Conservation (phyloP, 768 basidiomycete genomes). For the Tylopilus sp. region DNA sequence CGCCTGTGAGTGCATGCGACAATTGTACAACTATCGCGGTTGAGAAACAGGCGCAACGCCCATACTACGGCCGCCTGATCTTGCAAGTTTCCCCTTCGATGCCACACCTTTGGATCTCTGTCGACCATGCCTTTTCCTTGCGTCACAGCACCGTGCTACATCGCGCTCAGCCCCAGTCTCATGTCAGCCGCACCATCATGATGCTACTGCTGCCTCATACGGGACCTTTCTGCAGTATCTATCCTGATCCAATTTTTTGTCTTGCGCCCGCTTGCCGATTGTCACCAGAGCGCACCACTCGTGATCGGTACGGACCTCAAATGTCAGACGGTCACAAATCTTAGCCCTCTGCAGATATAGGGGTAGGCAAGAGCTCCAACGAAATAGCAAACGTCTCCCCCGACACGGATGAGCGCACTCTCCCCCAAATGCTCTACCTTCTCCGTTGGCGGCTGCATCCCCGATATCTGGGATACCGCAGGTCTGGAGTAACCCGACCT, state of each 20-base stretch:
- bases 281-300: background rate
- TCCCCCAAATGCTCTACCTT: slow-evolving; percentile 24
- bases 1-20: no score
- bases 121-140: background rate
- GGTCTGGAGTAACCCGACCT: slow-evolving; percentile 29
- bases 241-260: background rate
- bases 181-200: background rate
- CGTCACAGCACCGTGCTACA: background rate
- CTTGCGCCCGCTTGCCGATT: background rate
- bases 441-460: slow-evolving; percentile 10
- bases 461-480: slow-evolving; percentile 31
- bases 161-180: no score
- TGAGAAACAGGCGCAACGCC: no score
- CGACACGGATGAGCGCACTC: slow-evolving; percentile 35
- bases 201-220: background rate
- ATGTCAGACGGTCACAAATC: no score
- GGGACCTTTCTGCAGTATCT: slow-evolving; percentile 2
- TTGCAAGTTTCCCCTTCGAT: background rate
- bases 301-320: slow-evolving; percentile 9
- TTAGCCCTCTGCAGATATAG: slow-evolving; percentile 45
- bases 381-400: slow-evolving; percentile 18
- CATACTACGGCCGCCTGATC: no score
- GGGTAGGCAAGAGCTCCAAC: slow-evolving; percentile 30
- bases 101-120: background rate
- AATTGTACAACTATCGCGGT: no score